These are phyloP conservation scores for Colletotrichum noveboracense DNA, from an alignment of 2,329 filamentous ascomycete species.

Conservation along the genomic window DNA sequence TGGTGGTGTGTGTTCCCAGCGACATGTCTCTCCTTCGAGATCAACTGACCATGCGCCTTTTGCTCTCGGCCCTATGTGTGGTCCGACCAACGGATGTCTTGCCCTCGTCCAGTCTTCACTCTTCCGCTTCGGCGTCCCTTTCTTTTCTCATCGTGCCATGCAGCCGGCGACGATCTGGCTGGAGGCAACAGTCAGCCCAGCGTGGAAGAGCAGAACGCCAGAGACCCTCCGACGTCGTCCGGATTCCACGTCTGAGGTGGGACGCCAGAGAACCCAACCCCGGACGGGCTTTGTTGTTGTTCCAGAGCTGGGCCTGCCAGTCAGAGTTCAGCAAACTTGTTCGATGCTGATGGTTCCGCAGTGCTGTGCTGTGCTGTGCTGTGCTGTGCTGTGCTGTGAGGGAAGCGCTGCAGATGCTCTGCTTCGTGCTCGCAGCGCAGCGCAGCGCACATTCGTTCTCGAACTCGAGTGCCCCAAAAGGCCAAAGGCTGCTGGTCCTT, in stretches of 20 bases:
- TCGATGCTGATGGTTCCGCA: conserved; percentile 2
- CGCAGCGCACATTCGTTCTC: not conserved
- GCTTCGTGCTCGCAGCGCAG: not conserved
- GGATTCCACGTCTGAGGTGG: conserved; percentile 1
- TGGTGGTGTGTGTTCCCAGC: not conserved
- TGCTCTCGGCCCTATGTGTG: conserved; percentile 10
- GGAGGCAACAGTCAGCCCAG: not conserved
- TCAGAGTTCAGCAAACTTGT: conserved; percentile 10
- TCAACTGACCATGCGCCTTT: conserved; percentile 17
- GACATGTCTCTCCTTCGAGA: conserved; percentile 13
- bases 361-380: not conserved
- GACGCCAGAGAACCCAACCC: conserved; percentile 5
- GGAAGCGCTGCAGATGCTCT: not conserved
- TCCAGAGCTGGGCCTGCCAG: not conserved
- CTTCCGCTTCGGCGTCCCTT: not conserved
- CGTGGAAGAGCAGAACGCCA: not conserved
- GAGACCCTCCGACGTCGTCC: conserved; percentile 3
- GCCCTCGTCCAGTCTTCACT: conserved; percentile 10
- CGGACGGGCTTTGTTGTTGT: not conserved
- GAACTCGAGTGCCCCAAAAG: not conserved
- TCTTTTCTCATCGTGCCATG: not conserved
- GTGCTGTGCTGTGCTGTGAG: not conserved
- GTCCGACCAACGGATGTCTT: conserved; percentile 11
- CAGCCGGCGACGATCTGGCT: not conserved
- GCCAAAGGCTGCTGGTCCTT: not conserved